A percentile compares a stretch with the other conserved stretches of the same genome.
Conservation (phyloP, 139 green algal species). For the Chlamydomonas urium region DNA sequence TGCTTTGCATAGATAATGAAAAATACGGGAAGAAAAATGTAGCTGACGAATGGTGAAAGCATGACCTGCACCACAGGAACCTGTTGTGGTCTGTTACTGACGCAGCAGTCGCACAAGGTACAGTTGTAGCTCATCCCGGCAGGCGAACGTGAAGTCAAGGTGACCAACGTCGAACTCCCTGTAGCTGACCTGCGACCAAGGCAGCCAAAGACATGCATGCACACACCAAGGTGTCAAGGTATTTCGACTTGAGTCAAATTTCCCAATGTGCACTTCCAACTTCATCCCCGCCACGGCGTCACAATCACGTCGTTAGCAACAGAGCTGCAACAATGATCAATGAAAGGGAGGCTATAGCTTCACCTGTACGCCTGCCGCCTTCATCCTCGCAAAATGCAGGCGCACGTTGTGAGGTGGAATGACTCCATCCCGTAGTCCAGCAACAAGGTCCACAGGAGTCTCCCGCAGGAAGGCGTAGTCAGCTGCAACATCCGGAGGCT, state of each 20-base stretch:
- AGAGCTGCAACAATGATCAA: neutral
- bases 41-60: no score
- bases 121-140: constrained; percentile 58
- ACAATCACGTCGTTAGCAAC: neutral
- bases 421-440: constrained; percentile 71
- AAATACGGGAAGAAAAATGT: no score
- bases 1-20: no score
- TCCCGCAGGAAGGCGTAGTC: constrained; percentile 55
- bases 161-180: constrained; percentile 87
- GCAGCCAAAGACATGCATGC: neutral
- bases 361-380: constrained; percentile 44
- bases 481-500: constrained; percentile 63
- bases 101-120: constrained; percentile 46
- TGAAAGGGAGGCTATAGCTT: no score
- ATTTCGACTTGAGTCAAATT: no score
- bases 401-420: constrained; percentile 63
- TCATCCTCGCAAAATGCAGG: constrained; percentile 61
- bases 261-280: no score
- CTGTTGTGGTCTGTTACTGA: no score
- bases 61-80: no score
- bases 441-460: constrained; percentile 85
- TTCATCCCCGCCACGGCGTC: no score
- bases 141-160: constrained; percentile 86
- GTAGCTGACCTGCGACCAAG: constrained; percentile 47
- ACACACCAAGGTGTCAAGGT: neutral